Conservation (phyloP, 441 rosid genomes). For the Breynia disticha region DNA sequence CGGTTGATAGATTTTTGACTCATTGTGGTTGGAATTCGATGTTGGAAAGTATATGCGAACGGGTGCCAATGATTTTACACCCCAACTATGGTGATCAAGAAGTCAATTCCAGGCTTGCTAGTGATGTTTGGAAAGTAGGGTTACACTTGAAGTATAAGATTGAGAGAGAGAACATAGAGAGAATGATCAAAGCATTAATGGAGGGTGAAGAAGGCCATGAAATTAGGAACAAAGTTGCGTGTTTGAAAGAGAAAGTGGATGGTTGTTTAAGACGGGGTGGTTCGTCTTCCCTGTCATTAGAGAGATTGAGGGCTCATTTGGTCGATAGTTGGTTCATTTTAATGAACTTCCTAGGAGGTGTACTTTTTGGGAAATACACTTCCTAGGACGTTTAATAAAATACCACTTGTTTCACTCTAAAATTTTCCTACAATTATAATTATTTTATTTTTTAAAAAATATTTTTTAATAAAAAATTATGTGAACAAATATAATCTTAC, state of each 20-base stretch:
- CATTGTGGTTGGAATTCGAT: constrained; percentile 59
- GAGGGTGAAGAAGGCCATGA: constrained; percentile 31
- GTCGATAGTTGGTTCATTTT: too few relatives aligned
- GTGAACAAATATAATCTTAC: too few relatives aligned
- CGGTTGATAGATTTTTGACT: constrained; percentile 44
- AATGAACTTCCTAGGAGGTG: too few relatives aligned
- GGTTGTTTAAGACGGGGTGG: constrained; percentile 29
- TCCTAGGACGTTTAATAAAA: too few relatives aligned
- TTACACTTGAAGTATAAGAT: constrained; percentile 28
- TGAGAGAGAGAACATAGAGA: constrained; percentile 31
- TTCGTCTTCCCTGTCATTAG: constrained; percentile 27
- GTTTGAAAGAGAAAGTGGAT: constrained; percentile 32
- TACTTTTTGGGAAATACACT: too few relatives aligned
- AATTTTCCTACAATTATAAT: too few relatives aligned
- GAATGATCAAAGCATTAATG: constrained; percentile 27
- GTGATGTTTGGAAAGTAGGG: constrained; percentile 39
- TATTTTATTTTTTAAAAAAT: too few relatives aligned
- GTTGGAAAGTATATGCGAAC: constrained; percentile 44
- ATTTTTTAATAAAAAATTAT: too few relatives aligned
- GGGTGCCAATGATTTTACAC: constrained; percentile 53
- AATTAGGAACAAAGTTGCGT: constrained; percentile 25
- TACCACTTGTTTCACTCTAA: too few relatives aligned
- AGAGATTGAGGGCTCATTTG: too few relatives aligned
- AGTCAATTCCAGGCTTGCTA: constrained; percentile 41
- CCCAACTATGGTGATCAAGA: constrained; percentile 43